Conservation (phyloP, 2,329 filamentous ascomycete genomes). For the Ceratocystis albifundus region DNA sequence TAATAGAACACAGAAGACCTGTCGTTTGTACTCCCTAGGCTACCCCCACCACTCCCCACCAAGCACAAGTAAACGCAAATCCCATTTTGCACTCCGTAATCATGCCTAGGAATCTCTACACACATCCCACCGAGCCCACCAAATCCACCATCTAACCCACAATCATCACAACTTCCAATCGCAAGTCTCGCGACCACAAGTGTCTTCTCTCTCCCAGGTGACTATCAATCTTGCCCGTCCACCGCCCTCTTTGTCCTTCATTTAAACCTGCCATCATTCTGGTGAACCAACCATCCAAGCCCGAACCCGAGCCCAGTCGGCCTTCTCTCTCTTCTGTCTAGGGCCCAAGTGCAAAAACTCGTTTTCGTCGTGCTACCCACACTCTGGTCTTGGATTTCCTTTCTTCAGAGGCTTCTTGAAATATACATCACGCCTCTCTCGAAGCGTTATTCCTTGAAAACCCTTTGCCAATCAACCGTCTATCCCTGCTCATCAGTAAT, state of each 20-base stretch:
- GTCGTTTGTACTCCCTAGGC: background rate
- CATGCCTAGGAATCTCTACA: slow-evolving; percentile 2
- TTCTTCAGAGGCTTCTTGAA: background rate
- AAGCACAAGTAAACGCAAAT: slow-evolving; percentile 10
- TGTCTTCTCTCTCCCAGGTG: slow-evolving; percentile 7
- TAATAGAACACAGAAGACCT: background rate
- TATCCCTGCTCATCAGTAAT: background rate
- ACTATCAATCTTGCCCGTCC: slow-evolving; percentile 9
- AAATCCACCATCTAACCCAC: slow-evolving; percentile 7
- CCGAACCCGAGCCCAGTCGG: too few species aligned
- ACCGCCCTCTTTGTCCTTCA: too few species aligned
- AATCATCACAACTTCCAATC: slow-evolving; percentile 3
- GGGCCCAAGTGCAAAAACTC: background rate
- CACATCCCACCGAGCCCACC: background rate
- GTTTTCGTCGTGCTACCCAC: background rate
- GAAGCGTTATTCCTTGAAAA: too few species aligned
- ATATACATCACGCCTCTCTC: background rate
- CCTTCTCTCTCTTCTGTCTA: background rate
- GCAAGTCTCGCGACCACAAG: slow-evolving; percentile 9
- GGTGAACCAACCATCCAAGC: too few species aligned
- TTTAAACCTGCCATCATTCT: too few species aligned
- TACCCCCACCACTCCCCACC: slow-evolving; percentile 13
- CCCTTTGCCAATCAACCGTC: too few species aligned
- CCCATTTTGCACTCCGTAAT: slow-evolving; percentile 10
- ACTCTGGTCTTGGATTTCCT: background rate